Percentiles rank a stretch among this genome's conserved stretches.
Evolutionary conservation across 2,329 filamentous ascomycete genomes (phyloP).

Genomic region (Aspergillus flavus): DNA sequence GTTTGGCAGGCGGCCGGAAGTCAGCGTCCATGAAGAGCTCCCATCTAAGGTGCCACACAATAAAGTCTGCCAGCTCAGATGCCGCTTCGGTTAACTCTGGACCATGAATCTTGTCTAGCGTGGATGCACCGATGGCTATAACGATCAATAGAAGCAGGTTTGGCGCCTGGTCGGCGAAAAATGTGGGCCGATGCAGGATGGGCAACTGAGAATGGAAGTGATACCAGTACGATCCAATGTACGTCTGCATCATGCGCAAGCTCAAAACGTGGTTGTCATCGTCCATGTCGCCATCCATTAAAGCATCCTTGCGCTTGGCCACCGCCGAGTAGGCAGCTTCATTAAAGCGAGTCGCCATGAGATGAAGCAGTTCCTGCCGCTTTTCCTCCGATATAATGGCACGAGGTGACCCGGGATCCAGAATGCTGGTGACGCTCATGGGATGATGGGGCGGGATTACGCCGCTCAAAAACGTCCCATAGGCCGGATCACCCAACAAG

Average conservation of each 20-base stretch:
- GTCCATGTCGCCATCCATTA: slow-evolving; percentile 77
- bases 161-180: slow-evolving; percentile 82
- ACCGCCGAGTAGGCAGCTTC: slow-evolving; percentile 75
- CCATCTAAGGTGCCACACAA: slow-evolving; percentile 93
- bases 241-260: slow-evolving; percentile 92
- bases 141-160: slow-evolving; percentile 83
- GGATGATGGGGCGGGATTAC: slow-evolving; percentile 65
- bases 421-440: slow-evolving; percentile 85
- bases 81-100: slow-evolving; percentile 72
- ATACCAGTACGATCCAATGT: slow-evolving; percentile 90
- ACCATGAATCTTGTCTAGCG: slow-evolving; percentile 80
- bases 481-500: slow-evolving; percentile 53
- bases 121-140: slow-evolving; percentile 90
- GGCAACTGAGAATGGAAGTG: slow-evolving; percentile 94
- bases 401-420: slow-evolving; percentile 79
- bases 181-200: slow-evolving; percentile 92
- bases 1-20: slow-evolving; percentile 86
- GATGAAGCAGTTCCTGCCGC: slow-evolving; percentile 76
- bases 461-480: slow-evolving; percentile 51
- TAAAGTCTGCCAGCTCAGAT: slow-evolving; percentile 83
- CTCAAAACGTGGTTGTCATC: slow-evolving; percentile 68
- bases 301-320: slow-evolving; percentile 72
- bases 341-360: slow-evolving; percentile 80
- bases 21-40: slow-evolving; percentile 90
- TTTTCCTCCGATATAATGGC: slow-evolving; percentile 84